Base-by-base conservation (phyloP, 2,329 filamentous ascomycete species). In the Fusarium paranaense region DNA sequence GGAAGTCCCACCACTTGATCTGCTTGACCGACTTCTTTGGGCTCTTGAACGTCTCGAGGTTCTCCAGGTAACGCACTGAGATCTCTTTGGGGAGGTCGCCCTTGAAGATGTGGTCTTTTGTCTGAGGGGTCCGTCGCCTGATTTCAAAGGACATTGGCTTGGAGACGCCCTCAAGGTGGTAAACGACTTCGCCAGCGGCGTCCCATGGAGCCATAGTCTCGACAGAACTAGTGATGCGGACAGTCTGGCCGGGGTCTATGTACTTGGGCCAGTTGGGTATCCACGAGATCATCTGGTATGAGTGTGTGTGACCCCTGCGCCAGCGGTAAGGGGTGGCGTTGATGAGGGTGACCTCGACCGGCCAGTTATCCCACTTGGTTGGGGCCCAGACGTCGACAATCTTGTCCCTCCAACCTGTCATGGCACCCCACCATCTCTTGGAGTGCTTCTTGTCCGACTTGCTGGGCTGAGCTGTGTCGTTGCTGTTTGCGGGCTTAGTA, bases 241-340 rank as follows among this genome's bases (percentile, higher is more conserved):
- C 25, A 5, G 75, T 61, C 54, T 78, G 10, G 11, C 82, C 81
- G 0, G 81, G 77, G n/a, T 71, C 11, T 30, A 83, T 78, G 58
- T 64, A 65, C n/a, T 71, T 20, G 3, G 80, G 79, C 75, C 78
- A 80, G 8, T 50, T 25, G 4, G 42, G n/a, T 0, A 72, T 30
- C 79, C 79, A 81, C 6, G 47, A 14, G 5, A 11, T 1, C 38
- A 78, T 56, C 52, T 79, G 75, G 54, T 80, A 78, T 0, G 62
- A 58, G 62, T 72, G 64, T 1, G 64, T 66, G 69, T 71, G 74
- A 0, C 52, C 72, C 47, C 62, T 75, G 8, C 50, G 40, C 81
- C 80, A 83, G 32, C 54, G 65, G 69, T 81, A 82, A 4, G 81
- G 81, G 7, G 80, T 82, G n/a, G 75, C 78, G 64, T 83, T 83